phyloP scores from a whole-genome alignment of 495 filamentous ascomycete genomes.

The Extremus antarcticus region DNA sequence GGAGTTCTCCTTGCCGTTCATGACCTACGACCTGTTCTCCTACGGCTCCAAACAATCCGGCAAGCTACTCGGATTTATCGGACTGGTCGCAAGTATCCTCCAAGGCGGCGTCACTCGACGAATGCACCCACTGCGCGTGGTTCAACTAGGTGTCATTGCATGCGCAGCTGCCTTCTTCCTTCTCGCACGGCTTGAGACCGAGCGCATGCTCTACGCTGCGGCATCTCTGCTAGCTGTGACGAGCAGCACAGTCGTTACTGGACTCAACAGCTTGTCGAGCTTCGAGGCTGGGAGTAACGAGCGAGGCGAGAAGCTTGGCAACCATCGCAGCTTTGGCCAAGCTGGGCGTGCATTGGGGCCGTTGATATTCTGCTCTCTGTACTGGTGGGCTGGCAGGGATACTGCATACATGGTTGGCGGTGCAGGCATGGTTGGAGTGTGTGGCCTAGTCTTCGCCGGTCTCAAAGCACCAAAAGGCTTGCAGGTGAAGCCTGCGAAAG shows the following conservation, averaged over 20 bases:
- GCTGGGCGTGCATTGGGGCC: conserved; percentile 78
- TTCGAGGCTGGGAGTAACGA: conserved; percentile 74
- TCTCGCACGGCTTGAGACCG: conserved; percentile 54
- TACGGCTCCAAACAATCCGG: conserved; percentile 72
- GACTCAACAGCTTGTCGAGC: conserved; percentile 80
- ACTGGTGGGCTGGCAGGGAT: conserved; percentile 96
- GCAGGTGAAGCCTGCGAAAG: neutral
- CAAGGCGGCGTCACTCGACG: conserved; percentile 79
- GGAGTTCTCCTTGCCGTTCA: conserved; percentile 92
- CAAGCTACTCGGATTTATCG: conserved; percentile 82
- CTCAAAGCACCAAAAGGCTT: conserved; percentile 37
- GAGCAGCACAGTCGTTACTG: conserved; percentile 86
- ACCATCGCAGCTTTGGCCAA: conserved; percentile 78
- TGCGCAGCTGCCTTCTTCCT: conserved; percentile 72
- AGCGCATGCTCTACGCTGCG: conserved; percentile 62
- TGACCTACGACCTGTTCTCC: conserved; percentile 86
- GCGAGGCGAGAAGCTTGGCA: conserved; percentile 74
- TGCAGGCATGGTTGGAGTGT: conserved; percentile 63
- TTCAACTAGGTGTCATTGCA: conserved; percentile 66
- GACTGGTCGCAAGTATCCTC: conserved; percentile 78
- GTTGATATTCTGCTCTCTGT: conserved; percentile 84
- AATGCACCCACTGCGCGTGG: conserved; percentile 63
- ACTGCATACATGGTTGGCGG: conserved; percentile 74
- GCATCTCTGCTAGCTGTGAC: conserved; percentile 78
- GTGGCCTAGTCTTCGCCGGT: conserved; percentile 55